Evolutionary conservation across 202 grass and related monocot species (phyloP).

Genomic region (Zoysia matrella): DNA sequence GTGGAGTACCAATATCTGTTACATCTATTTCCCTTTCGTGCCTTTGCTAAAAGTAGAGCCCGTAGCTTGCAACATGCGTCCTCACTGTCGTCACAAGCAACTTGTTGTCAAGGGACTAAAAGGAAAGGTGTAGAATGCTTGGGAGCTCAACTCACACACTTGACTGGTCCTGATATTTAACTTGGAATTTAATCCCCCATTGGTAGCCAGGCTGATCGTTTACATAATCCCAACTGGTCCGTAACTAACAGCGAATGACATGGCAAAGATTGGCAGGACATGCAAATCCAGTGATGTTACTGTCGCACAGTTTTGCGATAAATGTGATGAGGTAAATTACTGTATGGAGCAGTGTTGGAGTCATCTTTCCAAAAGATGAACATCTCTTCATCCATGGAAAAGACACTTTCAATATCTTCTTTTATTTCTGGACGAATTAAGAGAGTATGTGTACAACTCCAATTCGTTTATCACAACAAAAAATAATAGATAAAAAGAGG

Average conservation of each 20-base stretch:
- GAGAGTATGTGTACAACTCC: background rate
- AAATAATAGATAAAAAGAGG: background rate
- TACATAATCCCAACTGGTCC: constrained; percentile 1
- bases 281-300: constrained; percentile 5
- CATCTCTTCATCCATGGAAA: too few species aligned
- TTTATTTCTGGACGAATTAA: too few species aligned
- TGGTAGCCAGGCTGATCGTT: background rate
- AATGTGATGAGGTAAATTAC: too few species aligned
- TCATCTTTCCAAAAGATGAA: constrained; percentile 2
- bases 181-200: background rate
- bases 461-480: background rate
- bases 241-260: constrained; percentile 24
- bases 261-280: constrained; percentile 20
- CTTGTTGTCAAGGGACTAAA: background rate
- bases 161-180: background rate
- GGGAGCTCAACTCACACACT: background rate
- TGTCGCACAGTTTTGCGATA: background rate
- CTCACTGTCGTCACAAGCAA: constrained; percentile 18
- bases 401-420: background rate
- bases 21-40: background rate
- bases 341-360: background rate
- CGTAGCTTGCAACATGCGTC: background rate
- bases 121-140: background rate
- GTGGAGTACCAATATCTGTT: background rate
- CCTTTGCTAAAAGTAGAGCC: background rate